phyloP scores from a whole-genome alignment of 805 yeast genomes.

The Candida khao-thaluensis region DNA sequence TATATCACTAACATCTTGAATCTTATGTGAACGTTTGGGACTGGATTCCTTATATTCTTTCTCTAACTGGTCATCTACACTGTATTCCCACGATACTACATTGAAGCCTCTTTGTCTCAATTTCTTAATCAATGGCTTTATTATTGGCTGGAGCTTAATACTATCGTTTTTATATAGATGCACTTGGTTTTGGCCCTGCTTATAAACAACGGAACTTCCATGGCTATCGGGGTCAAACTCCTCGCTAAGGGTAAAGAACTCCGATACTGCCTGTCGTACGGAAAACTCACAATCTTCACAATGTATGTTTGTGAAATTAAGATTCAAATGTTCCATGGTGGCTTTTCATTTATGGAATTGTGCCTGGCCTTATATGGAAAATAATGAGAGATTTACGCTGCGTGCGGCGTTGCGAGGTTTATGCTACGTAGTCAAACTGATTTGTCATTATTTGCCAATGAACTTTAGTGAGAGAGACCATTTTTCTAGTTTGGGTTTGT shows the following conservation, averaged over 20 bases:
- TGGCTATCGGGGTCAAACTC: not conserved
- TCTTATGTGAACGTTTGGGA: not conserved
- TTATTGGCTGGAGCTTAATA: constrained; percentile 4
- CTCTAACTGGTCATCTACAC: constrained; percentile 17
- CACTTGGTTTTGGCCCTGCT: constrained; percentile 25
- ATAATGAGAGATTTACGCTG: constrained; percentile 10
- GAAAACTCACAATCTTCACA: constrained; percentile 51
- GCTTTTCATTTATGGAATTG: no score
- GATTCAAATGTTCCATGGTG: constrained; percentile 22
- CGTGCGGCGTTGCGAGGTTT: not conserved
- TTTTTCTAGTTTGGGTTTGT: no score
- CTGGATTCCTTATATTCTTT: constrained; percentile 18
- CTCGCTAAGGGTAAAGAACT: constrained; percentile 5
- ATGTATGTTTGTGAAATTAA: constrained; percentile 48
- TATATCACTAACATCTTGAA: constrained; percentile 17
- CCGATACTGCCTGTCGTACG: constrained; percentile 21
- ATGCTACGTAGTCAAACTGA: no score
- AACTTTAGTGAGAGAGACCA: no score
- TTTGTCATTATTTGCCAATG: no score
- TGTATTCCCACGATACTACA: constrained; percentile 34
- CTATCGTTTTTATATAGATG: constrained; percentile 19
- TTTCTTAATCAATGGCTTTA: constrained; percentile 23
- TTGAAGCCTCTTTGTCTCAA: constrained; percentile 40
- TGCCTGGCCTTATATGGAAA: no score
- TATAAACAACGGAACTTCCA: constrained; percentile 11